Evolutionary conservation across 2,329 filamentous ascomycete species (phyloP), one percentile per base, ranked within the genome.

Genomic region (Hypoxylon sp.): DNA sequence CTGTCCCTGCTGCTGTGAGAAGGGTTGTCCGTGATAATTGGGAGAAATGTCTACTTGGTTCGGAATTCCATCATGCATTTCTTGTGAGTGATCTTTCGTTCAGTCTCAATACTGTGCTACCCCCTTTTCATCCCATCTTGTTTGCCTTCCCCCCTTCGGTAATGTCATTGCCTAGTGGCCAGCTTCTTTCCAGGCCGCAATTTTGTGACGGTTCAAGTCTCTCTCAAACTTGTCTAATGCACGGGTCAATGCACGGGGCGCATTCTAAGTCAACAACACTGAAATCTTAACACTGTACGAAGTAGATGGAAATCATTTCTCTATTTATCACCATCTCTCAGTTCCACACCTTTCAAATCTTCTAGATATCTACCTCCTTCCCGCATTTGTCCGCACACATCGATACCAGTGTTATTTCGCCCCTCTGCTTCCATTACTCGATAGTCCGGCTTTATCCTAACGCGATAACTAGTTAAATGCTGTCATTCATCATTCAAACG

Each of bases 61-160:
- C 83, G 3, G 82, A 85, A 10, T 87, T 85, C 63, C 85, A 88
- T 65, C 78, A 82, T 45, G 80, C 82, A 1, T 88, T 88, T 67
- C 62, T 87, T 58, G 85, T 88, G 75, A 79, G 85, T 82, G 23
- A 56, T 55, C 25, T 58, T 23, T 51, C 21, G n/a, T 59, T 43
- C 56, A 51, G 56, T 65, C 10, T 28, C 38, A 19, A 25, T 60
- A 25, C 61, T 14, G 13, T 49, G 14, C 36, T 46, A 43, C 34
- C 36, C 14, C 25, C 5, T 62, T 60, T 62, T 17, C 25, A 32
- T 50, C 49, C 4, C 21, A 38, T 56, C 57, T 46, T 46, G 28
- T 49, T 10, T 25, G 14, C 14, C 19, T 10, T 30, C n/a, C 17
- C 4, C 21, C 14, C 21, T 58, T 38, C 13, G 30, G 19, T 32